Evolutionary conservation across 2,329 filamentous ascomycete species (phyloP), one percentile per base, ranked within the genome.

Genomic region (Aureobasidium subglaciale): DNA sequence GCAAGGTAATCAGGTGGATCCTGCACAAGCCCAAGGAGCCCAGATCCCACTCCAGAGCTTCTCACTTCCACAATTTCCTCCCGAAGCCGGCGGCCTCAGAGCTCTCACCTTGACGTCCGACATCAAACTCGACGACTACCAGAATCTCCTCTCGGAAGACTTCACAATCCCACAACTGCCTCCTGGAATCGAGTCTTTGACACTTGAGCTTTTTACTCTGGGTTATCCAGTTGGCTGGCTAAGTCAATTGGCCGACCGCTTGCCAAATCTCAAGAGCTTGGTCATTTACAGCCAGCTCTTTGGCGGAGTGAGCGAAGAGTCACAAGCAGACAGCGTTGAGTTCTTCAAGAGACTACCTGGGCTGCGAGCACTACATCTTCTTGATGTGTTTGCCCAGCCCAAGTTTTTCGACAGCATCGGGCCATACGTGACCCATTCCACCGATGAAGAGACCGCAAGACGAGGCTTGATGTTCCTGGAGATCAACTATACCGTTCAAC

Each of bases 91-190:
- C n/a, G 64, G 63, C n/a, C 68, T 77, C 45, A 69, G 68, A 56
- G 69, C 73, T 25, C 64, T 78, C 15, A 78, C 74, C 22, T 63
- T 78, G n/a, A 77, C 75, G 41, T 71, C 70, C 40, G 75, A 76
- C 62, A 75, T 78, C 65, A 73, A 73, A 58, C 68, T 75, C 54
- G 70, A 73, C 59, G 71, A 75, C 35, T 78, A 78, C 65, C 68
- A 72, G 53, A 49, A 58, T 15, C 61, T 72, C 7, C 68, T 78
- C 34, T 50, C 62, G 11, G 52, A 69, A 52, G 61, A 67, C 11
- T 71, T 67, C 62, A 60, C 64, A 0, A 62, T 75, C 20, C 70
- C 73, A 16, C 42, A 49, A 5, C 64, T 77, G 0, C 75, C 75
- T 0, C 24, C 53, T 13, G 63, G 62, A 18, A 74, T 78, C 59